phyloP scores from a whole-genome alignment of 2,329 filamentous ascomycete genomes.

The Tolypocladium tundrense region DNA sequence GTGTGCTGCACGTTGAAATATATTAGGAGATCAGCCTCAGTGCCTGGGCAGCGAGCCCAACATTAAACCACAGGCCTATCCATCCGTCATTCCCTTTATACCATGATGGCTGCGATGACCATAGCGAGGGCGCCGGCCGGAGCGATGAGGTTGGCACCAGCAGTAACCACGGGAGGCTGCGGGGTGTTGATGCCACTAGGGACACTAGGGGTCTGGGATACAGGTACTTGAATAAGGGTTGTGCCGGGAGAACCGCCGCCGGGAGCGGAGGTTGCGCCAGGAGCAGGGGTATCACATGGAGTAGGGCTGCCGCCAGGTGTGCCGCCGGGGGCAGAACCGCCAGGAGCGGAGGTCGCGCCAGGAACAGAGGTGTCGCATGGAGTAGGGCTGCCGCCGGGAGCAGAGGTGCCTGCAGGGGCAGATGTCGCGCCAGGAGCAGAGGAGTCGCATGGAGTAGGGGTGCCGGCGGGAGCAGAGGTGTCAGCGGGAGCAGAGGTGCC shows the following conservation, averaged over 20 bases:
- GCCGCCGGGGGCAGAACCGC: background rate
- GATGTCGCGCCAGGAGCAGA: background rate
- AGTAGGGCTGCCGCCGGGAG: background rate
- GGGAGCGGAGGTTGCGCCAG: background rate
- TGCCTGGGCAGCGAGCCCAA: background rate
- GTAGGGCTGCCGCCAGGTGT: background rate
- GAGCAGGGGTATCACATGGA: background rate
- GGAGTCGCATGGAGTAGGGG: background rate
- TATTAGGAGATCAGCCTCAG: background rate
- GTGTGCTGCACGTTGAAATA: background rate
- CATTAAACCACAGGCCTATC: background rate
- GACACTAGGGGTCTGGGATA: background rate
- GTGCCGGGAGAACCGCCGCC: background rate
- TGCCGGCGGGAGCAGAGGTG: background rate
- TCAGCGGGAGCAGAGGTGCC: background rate
- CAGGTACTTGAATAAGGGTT: background rate
- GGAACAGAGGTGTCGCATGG: background rate
- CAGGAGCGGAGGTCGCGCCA: background rate
- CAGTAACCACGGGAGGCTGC: slow-evolving; percentile 2
- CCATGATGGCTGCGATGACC: slow-evolving; percentile 2
- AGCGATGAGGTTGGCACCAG: slow-evolving; percentile 6
- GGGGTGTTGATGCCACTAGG: background rate
- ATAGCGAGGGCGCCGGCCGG: slow-evolving; percentile 6
- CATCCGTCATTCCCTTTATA: background rate
- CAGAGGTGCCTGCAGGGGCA: background rate